A percentile compares a stretch with the other conserved stretches of the same genome.
Conservation (phyloP, 192 early-diverging fungal species). For the Entomortierella beljakovae region DNA sequence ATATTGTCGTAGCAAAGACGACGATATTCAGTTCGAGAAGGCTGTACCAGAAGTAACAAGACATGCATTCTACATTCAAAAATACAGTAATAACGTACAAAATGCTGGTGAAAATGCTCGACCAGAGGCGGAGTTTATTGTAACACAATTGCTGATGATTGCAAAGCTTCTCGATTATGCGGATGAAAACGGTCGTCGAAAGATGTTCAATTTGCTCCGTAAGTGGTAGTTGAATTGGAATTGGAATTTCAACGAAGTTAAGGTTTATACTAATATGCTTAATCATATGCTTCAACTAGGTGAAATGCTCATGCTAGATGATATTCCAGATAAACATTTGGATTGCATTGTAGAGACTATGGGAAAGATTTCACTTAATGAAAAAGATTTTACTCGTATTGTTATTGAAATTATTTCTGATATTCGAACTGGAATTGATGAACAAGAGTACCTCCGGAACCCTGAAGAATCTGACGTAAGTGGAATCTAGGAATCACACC, state of each 20-base stretch:
- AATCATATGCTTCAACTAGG: conserved; percentile 43
- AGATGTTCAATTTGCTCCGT: conserved; percentile 83
- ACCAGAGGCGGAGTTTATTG: conserved; percentile 72
- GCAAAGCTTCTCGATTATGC: conserved; percentile 84
- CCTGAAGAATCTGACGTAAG: conserved; percentile 43
- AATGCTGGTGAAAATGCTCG: conserved; percentile 60
- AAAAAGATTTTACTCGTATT: conserved; percentile 88
- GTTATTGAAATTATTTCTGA: conserved; percentile 83
- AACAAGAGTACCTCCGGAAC: conserved; percentile 46
- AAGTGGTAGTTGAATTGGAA: conserved; percentile 34
- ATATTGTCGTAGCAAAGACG: conserved; percentile 61
- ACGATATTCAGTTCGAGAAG: conserved; percentile 72
- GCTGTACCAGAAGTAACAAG: conserved; percentile 77
- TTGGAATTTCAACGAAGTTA: not conserved
- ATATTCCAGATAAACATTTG: conserved; percentile 83
- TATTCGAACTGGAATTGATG: conserved; percentile 68
- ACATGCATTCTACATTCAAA: conserved; percentile 65
- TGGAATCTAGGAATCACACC: not conserved
- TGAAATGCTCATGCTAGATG: conserved; percentile 80
- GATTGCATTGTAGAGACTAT: conserved; percentile 82
- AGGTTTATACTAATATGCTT: not conserved
- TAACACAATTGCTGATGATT: conserved; percentile 80
- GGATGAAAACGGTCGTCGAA: conserved; percentile 89
- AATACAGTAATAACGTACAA: conserved; percentile 64
- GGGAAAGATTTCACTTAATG: conserved; percentile 78